phyloP scores from a whole-genome alignment of 805 yeast genomes.

The Lipomyces spencermartinsiae region DNA sequence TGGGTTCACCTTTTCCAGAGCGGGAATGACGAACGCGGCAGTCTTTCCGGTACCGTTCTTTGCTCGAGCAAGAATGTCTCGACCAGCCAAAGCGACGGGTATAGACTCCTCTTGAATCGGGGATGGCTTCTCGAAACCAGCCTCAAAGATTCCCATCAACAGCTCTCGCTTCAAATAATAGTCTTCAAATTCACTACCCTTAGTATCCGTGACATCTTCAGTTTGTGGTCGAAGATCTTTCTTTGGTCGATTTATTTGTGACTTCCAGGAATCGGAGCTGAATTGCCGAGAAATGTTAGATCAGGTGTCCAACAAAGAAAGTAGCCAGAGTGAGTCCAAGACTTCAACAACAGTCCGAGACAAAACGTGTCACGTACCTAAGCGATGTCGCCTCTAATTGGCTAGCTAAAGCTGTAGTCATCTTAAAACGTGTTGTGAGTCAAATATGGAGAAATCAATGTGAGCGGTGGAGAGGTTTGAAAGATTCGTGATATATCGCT shows the following conservation, averaged over 20 bases:
- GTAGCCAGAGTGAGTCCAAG: not conserved
- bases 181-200: slow-evolving; percentile 91
- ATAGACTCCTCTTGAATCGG: slow-evolving; percentile 98
- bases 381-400: slow-evolving; percentile 30
- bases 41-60: slow-evolving; percentile 99
- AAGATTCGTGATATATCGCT: slow-evolving; percentile 2
- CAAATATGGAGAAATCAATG: not conserved
- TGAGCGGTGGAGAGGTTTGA: not conserved
- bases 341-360: not conserved
- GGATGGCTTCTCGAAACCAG: slow-evolving; percentile 97
- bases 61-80: slow-evolving; percentile 96
- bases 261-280: slow-evolving; percentile 64
- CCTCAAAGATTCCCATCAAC: slow-evolving; percentile 97
- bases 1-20: slow-evolving; percentile 87
- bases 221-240: slow-evolving; percentile 96
- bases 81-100: slow-evolving; percentile 92
- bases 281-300: not conserved
- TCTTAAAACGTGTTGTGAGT: slow-evolving; percentile 15
- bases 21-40: slow-evolving; percentile 94
- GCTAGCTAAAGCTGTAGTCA: slow-evolving; percentile 34
- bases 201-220: slow-evolving; percentile 83
- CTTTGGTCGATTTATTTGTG: slow-evolving; percentile 71
- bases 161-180: slow-evolving; percentile 90
- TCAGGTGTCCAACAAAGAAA: not conserved
- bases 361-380: slow-evolving; percentile 17